Base-by-base conservation (phyloP, 805 yeast genomes). In the Candida boleticola region DNA sequence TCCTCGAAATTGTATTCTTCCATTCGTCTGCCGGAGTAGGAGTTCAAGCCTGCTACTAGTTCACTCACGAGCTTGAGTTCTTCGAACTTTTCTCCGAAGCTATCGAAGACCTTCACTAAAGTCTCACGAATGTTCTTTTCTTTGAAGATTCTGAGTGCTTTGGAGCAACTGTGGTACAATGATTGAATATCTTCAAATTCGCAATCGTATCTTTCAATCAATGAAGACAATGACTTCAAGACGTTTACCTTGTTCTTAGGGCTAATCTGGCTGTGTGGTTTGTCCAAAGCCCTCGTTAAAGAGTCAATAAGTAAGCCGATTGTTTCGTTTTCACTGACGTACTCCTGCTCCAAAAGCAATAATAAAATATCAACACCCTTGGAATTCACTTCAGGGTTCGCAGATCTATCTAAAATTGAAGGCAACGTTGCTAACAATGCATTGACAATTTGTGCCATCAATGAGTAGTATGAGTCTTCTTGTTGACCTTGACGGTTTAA, bases 1-100 rank as follows among this genome's bases (percentile, higher is more conserved):
- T 76, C 76, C 44, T 82, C 92, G 59, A 83, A 92, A 62, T 93
- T 96, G 33, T 85, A 82, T 48, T 85, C 89, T 25, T 80, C 82
- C 42, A 89, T 64, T 40, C 87, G 73, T 27, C 64, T 76, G 1
- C 58, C 55, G 0, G 89, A 79, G 53, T 71, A 86, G 0, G 96
- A 70, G 56, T 93, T 90, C 46, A 92, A 65, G 29, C 80, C 89
- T 1, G 63, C 63, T 11, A 88, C 56, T n/a, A 89, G 58, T 0
- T 54, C 52, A 1, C 83, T 77, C 21, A 83, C 78, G 16, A 44
- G 45, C 5, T 63, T 57, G 14, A 63, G 52, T 21, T 76, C 66
- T 2, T 68, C 71, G 42, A 77, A 77, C 40, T 74, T 75, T 2
- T 54, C 56, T 16, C 89, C 88, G 39, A 92, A 69, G 17, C 77